Conservation (phyloP, 805 yeast genomes). For the Maudiozyma turicensis region DNA sequence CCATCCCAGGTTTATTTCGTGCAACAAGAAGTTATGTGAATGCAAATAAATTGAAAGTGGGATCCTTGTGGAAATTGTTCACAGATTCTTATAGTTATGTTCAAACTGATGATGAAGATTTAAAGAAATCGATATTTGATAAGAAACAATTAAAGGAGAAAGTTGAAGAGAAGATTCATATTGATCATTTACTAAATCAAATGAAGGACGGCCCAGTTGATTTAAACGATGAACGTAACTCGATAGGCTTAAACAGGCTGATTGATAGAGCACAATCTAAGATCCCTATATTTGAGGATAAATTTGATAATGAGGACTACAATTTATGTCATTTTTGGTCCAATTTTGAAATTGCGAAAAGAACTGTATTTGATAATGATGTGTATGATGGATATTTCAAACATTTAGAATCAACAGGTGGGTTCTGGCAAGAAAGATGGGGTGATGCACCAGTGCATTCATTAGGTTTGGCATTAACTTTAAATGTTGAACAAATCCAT, state of each 20-base stretch:
- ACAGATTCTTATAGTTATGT: slow-evolving; percentile 34
- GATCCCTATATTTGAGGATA: slow-evolving; percentile 36
- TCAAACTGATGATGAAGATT: slow-evolving; percentile 28
- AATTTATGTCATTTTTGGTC: slow-evolving; percentile 88
- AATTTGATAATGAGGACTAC: slow-evolving; percentile 58
- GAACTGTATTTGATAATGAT: slow-evolving; percentile 60
- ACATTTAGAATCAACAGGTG: slow-evolving; percentile 61
- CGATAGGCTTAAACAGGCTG: slow-evolving; percentile 26
- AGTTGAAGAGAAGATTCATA: slow-evolving; percentile 24
- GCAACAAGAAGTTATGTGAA: slow-evolving; percentile 57
- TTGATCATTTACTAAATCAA: slow-evolving; percentile 22
- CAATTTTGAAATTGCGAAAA: slow-evolving; percentile 82
- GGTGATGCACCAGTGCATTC: slow-evolving; percentile 97
- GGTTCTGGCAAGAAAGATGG: slow-evolving; percentile 89
- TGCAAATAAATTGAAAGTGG: slow-evolving; percentile 36
- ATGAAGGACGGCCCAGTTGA: not conserved
- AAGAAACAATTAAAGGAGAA: slow-evolving; percentile 19
- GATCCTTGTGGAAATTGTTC: slow-evolving; percentile 62
- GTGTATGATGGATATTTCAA: slow-evolving; percentile 60
- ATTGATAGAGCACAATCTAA: slow-evolving; percentile 31
- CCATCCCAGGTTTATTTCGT: slow-evolving; percentile 74
- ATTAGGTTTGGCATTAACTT: slow-evolving; percentile 68
- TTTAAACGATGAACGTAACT: slow-evolving; percentile 8
- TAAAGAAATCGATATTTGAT: slow-evolving; percentile 11
- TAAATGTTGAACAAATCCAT: slow-evolving; percentile 63